A percentile compares a stretch with the other conserved stretches of the same genome.
Conservation (phyloP, 352 stramenopile genomes). For the Phytophthora pluvialis region DNA sequence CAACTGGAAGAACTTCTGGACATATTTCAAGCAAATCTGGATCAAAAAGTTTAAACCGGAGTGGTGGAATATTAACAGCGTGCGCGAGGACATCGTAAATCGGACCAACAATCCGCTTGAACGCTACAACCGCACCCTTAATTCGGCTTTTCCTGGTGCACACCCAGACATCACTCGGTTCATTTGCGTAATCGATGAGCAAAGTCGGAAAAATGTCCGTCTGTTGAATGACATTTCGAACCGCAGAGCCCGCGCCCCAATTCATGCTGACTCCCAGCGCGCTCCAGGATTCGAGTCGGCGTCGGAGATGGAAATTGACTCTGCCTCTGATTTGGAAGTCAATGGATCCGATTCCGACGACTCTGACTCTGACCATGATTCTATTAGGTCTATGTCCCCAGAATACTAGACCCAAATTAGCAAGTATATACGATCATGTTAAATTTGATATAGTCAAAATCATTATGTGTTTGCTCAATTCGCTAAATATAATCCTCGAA, state of each 20-base stretch:
- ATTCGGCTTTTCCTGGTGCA: neutral
- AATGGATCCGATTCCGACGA: no score
- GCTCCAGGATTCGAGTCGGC: no score
- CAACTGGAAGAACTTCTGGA: constrained; percentile 13
- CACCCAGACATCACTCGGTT: constrained; percentile 1
- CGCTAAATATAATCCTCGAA: no score
- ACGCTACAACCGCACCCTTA: neutral
- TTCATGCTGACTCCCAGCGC: no score
- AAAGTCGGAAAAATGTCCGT: neutral
- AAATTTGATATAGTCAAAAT: no score
- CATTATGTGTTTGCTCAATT: no score
- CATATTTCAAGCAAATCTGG: constrained; percentile 9
- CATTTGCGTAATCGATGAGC: neutral
- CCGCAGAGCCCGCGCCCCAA: neutral
- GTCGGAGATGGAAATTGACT: no score
- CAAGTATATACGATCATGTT: no score
- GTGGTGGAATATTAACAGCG: constrained; percentile 1
- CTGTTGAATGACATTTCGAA: constrained; percentile 9
- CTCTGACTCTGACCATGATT: no score
- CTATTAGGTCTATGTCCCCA: no score
- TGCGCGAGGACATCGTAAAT: neutral
- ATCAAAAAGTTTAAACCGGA: constrained; percentile 6
- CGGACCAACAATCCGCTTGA: constrained; percentile 1
- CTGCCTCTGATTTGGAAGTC: no score
- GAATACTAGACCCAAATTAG: no score